Evolutionary conservation across 345 rosid species (phyloP), one percentile per base, ranked within the genome.

Genomic region (Arabis alpina): DNA sequence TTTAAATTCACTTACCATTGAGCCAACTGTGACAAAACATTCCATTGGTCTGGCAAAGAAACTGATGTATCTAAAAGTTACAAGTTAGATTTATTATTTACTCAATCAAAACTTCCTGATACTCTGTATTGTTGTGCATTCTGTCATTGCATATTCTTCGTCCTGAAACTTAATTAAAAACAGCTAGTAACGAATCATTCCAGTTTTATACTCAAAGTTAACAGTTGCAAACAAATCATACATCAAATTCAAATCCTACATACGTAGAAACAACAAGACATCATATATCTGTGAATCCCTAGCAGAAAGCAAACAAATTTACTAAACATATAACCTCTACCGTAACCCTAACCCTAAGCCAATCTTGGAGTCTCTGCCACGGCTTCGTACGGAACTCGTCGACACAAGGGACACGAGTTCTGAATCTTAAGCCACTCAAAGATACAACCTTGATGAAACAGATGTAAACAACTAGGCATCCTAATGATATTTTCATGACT

Each of bases 371-470:
- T 45, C 14, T 30, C 10, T 45, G 54, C 8, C 7, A 61, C 51
- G 39, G 13, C 11, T 62, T 11, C 68, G 10, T 65, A 50, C n/a
- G 50, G 58, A 39, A 65, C 51, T 9, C n/a, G 1, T 0, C 53
- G 42, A 42, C 71, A 66, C 30, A 64, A 36, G 0, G 69, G 69
- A 49, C 57, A 64, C 24, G 36, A 48, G 10, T 49, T 64, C 23
- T 44, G 54, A 16, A 2, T 45, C 9, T 28, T 13, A 23, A 56
- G 7, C 64, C 55, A 55, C 55, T 70, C 53, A 3, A 51, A 42
- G 45, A 52, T 32, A 30, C 75, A 71, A 52, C 5, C 34, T 40
- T 70, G 60, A 16, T 70, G 74, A 16, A 70, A 70, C 74, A 70
- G 3, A 58, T 59, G 52, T 4, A 16, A 28, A 51, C 74, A 70